Evolutionary conservation across 768 basidiomycete genomes (phyloP), one percentile per base, ranked within the genome.

Genomic region (Kwoniella sp.): DNA sequence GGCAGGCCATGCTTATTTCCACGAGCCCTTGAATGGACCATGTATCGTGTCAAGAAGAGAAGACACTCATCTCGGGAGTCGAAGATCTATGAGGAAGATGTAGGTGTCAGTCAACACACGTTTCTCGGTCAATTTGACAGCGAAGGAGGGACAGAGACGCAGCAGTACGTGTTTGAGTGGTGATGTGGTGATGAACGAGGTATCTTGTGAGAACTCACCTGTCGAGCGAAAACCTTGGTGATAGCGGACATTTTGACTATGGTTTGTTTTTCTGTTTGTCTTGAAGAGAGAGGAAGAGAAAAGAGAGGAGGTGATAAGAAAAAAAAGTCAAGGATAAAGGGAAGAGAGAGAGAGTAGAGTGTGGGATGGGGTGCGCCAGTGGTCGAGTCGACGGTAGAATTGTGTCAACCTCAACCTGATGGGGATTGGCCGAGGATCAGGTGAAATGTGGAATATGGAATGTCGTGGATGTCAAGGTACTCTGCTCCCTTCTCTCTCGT

Each of bases 1-100:
- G 34, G 9, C 4, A n/a, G 45, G 34, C 8, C 45, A 20, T 23
- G 23, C 28, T 4, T 20, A 31, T 31, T n/a, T 38, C 38, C 4
- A 55, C 38, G 37, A 25, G 53, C 17, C 11, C n/a, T 22, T 51
- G 25, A 22, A 34, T 2, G 25, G 12, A 41, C 26, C 5, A 63
- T 70, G 73, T 62, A 68, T 72, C 90, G 91, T 85, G 25, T 47
- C 15, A n/a, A 0, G 7, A 22, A n/a, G 41, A 45, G 30, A 5
- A 57, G 50, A 76, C 63, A 93, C 86, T 97, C 93, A 75, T 93
- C 94, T 80, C 95, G 92, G 79, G 93, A 97, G 86, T 98, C 95
- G 82, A 96, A 98, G 88, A 98, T 95, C 95, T 97, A 77, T 28
- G 25, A 26, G 50, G 66, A 67, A 57, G 34, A n/a, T 29, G 22